Evolutionary conservation across 371 early-diverging fungal species (phyloP), one percentile per base, ranked within the genome.

Genomic region (Apophysomyces sp.): DNA sequence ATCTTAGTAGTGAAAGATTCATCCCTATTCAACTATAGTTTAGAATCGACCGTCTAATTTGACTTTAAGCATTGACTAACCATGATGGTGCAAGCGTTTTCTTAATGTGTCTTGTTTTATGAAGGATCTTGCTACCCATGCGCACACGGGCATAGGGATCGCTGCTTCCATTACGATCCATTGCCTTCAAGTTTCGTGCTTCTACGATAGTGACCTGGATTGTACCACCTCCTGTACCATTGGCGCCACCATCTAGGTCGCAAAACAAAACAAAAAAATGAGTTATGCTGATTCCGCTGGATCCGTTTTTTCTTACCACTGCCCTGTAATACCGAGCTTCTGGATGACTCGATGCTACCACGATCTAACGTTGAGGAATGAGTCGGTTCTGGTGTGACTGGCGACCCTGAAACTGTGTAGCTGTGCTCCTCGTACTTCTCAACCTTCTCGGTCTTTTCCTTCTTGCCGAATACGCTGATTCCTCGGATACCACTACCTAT

Each of bases 81-180:
- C 94, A 97, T 39, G 70, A 72, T 1, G 94, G 95, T 4, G 83
- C 71, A 18, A 90, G 65, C 4, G 89, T 90, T 72, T 92, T 91
- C 76, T 93, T 90, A 55, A 90, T 80, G 29, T 88, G 86, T 36
- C 82, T 80, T 16, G 96, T 94, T 74, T 93, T 94, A 74, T 78
- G 71, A 27, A 91, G 56, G 1, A 82, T 79, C 67, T 92, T 89
- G 55, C 68, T 78, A 61, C 86, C 85, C 32, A 82, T 60, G 30
- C 83, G 78, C 0, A 89, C 78, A 30, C 80, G 76, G 55, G 83
- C 81, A 63, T 82, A 86, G 32, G 89, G 84, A 52, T 91, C 90
- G 37, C 85, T 80, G 5, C 86, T 82, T 26, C 82, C 83, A 41
- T 84, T 74, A 44, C 79, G 70, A 71, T 87, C 86, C 63, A 84